Evolutionary conservation across 345 rosid species (phyloP), one percentile per base, ranked within the genome.

Genomic region (Garcia nutans): DNA sequence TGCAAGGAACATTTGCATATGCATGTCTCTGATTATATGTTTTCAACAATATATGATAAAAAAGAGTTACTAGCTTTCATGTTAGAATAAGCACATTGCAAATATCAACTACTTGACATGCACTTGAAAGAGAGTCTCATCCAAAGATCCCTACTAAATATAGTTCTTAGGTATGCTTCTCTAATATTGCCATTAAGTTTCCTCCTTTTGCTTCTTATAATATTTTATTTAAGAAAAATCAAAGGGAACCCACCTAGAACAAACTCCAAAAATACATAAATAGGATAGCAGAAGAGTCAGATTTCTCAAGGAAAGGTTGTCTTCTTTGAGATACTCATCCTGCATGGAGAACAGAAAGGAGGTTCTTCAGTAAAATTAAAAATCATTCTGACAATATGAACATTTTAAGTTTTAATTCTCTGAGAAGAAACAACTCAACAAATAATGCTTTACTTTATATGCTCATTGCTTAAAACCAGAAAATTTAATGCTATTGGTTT

Each of bases 251-350:
- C 66, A 93, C 99, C 99, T 88, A 60, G 96, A 89, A 82, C 90
- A 93, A 88, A 93, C 94, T 81, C 92, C 99, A 73, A 95, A 88
- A 44, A 86, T 80, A 75, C 88, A 90, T 73, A 95, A 82, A 84
- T 87, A 87, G 74, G 96, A 90, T 58, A 93, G 89, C 68, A 95
- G 78, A 54, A 93, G 98, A 76, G 98, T 87, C 44, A 90, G 83
- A 80, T 94, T 93, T 72, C 92, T 85, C 85, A 93, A 84, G 52
- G 97, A 93, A 72, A 90, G 89, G 80, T 89, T 86, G 77, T 95
- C 92, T 76, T 87, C 90, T 76, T 91, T 95, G 58, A 74, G 85
- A 80, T 91, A 90, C 80, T 93, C 98, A 74, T 83, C 92, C 99
- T 95, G 92, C 56, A 82, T 65, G 65, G 44, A 20, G 69, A 73